A percentile compares a stretch with the other conserved stretches of the same genome.
Conservation (phyloP, 345 rosid species). For the Pistacia integerrima region DNA sequence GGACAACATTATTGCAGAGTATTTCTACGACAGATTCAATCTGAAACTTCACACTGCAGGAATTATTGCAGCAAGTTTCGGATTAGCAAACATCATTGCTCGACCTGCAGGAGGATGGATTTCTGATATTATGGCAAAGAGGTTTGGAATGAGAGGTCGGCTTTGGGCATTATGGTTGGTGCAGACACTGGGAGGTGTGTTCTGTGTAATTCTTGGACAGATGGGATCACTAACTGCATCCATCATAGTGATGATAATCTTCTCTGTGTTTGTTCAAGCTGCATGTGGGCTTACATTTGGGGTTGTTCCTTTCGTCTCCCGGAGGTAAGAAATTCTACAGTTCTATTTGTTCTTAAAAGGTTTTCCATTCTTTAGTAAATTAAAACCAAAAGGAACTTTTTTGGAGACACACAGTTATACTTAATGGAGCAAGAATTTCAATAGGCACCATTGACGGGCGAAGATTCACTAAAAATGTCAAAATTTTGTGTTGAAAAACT, state of each 20-base stretch:
- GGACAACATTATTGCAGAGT: conserved; percentile 86
- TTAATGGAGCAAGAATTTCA: neutral
- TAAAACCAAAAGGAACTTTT: no score
- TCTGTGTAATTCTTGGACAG: conserved; percentile 60
- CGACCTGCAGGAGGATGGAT: conserved; percentile 78
- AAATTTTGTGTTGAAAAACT: neutral
- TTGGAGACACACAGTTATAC: no score
- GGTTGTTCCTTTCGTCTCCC: conserved; percentile 85
- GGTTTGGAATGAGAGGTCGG: conserved; percentile 90
- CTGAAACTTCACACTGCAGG: conserved; percentile 82
- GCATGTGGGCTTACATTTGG: conserved; percentile 91
- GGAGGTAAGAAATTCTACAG: conserved; percentile 44
- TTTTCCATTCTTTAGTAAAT: neutral
- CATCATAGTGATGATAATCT: conserved; percentile 60
- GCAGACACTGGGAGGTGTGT: conserved; percentile 73
- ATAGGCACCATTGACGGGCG: neutral
- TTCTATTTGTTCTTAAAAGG: neutral
- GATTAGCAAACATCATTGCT: conserved; percentile 75
- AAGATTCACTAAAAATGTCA: neutral
- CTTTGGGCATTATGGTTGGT: conserved; percentile 79
- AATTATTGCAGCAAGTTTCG: conserved; percentile 83
- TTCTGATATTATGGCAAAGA: conserved; percentile 58
- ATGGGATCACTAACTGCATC: conserved; percentile 52
- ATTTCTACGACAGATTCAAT: conserved; percentile 80
- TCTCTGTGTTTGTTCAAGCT: conserved; percentile 86